Conservation (phyloP, 352 stramenopile species). For the Thalassiosira ordinaria region DNA sequence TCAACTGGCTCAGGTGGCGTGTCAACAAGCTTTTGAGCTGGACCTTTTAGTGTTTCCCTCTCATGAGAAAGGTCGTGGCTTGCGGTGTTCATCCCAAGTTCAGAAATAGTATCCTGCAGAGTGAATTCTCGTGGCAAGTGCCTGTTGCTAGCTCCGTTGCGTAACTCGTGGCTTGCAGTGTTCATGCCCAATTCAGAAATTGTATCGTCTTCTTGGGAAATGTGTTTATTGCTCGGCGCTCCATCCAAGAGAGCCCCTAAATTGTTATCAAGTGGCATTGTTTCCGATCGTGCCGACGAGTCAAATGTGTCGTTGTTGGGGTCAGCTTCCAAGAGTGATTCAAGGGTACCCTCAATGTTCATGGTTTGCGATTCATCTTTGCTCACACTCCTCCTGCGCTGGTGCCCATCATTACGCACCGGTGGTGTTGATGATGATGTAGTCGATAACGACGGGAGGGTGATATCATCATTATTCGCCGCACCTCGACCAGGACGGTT, state of each 20-base stretch:
- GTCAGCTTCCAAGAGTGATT: neutral
- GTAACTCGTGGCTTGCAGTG: conserved; percentile 42
- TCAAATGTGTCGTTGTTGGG: neutral
- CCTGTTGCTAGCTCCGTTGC: conserved; percentile 19
- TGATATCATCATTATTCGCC: conserved; percentile 9
- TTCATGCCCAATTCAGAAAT: conserved; percentile 54
- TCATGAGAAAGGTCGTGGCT: conserved; percentile 40
- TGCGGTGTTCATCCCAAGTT: conserved; percentile 49
- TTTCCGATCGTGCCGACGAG: conserved; percentile 1
- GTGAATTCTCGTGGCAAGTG: conserved; percentile 15
- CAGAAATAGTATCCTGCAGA: conserved; percentile 50
- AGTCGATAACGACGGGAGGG: conserved; percentile 26
- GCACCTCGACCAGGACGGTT: neutral
- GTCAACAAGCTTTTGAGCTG: conserved; percentile 18
- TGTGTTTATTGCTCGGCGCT: conserved; percentile 3
- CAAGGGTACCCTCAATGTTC: conserved; percentile 21
- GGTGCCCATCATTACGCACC: neutral
- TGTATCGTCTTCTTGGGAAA: conserved; percentile 38
- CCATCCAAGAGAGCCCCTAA: conserved; percentile 14
- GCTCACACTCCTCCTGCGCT: neutral
- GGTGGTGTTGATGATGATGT: conserved; percentile 4
- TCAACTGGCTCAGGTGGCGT: conserved; percentile 32
- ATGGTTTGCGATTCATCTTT: conserved; percentile 24
- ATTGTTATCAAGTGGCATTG: neutral
- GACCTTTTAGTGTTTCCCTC: too few species aligned